Conservation (phyloP, 225 moss, liverwort and hornwort species). For the Thuidium tamariscinum region DNA sequence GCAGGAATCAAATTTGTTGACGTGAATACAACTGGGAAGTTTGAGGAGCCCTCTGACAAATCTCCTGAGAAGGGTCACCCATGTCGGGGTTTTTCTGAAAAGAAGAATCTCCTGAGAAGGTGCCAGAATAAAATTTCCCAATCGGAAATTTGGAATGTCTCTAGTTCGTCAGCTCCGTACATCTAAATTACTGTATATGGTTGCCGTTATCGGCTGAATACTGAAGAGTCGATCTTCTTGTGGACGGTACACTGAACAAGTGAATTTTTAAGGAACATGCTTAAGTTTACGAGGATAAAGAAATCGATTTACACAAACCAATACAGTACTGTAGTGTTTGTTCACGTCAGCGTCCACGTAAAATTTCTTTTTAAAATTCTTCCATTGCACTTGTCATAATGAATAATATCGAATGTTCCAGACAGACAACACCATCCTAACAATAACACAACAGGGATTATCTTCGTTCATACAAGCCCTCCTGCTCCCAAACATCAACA, state of each 20-base stretch:
- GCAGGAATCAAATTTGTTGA: too few species aligned
- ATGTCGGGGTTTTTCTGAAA: too few species aligned
- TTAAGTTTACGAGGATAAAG: not conserved
- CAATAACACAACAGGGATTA: not conserved
- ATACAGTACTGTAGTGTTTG: not conserved
- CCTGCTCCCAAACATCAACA: slow-evolving; percentile 51
- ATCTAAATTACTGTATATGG: too few species aligned
- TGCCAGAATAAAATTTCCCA: too few species aligned
- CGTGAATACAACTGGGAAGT: too few species aligned
- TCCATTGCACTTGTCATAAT: not conserved
- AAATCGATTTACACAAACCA: not conserved
- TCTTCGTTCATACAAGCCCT: slow-evolving; percentile 42
- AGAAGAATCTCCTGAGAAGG: too few species aligned
- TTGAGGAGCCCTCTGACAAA: too few species aligned
- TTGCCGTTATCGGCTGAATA: too few species aligned
- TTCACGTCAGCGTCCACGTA: not conserved
- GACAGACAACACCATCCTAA: not conserved
- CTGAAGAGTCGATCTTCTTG: not conserved
- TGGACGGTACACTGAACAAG: not conserved
- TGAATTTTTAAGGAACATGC: not conserved
- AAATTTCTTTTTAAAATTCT: not conserved
- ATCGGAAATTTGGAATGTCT: too few species aligned
- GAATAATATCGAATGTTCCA: not conserved
- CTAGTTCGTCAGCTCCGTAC: too few species aligned
- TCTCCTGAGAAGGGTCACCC: too few species aligned